These are phyloP conservation scores for Carex parvula DNA, from an alignment of 176 grass and related monocot species.

Conservation along the genomic window DNA sequence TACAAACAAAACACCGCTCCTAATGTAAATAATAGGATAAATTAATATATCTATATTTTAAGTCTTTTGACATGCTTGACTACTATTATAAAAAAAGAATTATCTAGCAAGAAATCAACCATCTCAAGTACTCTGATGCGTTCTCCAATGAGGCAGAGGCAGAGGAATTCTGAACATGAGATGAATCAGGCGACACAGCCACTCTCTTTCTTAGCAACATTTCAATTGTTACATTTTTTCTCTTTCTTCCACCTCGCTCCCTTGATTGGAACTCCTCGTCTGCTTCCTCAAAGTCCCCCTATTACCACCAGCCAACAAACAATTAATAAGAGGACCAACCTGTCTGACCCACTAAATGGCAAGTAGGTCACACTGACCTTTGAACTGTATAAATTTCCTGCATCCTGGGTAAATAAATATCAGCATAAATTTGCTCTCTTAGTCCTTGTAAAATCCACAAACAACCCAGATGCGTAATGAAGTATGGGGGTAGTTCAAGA, in stretches of 20 bases:
- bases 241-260: conserved; percentile 28
- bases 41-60: not conserved
- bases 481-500: too few relatives aligned
- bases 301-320: not conserved
- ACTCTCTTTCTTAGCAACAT: conserved; percentile 24
- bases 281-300: conserved; percentile 24
- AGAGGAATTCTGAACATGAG: not conserved
- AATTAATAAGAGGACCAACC: not conserved
- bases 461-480: not conserved
- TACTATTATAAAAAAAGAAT: not conserved
- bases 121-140: conserved; percentile 10
- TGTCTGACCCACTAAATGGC: not conserved
- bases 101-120: conserved; percentile 7
- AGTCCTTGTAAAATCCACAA: not conserved
- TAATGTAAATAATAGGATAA: not conserved
- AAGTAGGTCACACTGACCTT: not conserved
- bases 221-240: conserved; percentile 18
- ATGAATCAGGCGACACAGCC: not conserved
- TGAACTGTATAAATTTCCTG: too few relatives aligned
- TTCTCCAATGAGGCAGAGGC: not conserved
- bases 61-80: not conserved
- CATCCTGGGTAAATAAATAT: not conserved
- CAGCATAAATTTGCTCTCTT: not conserved
- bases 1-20: not conserved
- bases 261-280: not conserved